A percentile compares a stretch with the other conserved stretches of the same genome.
Evolutionary conservation across 2,329 filamentous ascomycete species (phyloP).

Genomic region (Fusarium albidum): DNA sequence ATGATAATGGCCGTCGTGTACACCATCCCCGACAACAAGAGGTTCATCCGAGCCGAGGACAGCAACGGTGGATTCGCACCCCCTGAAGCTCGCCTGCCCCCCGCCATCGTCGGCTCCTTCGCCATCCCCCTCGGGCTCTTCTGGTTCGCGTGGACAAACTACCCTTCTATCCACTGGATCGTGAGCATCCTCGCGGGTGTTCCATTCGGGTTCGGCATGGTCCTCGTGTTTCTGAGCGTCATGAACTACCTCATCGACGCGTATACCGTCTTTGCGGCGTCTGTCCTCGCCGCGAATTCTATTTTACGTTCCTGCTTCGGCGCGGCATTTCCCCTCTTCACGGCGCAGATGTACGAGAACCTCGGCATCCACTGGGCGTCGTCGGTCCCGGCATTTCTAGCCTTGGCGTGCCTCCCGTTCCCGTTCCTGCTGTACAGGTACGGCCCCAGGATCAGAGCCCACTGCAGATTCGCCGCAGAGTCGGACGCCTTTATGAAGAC

Average conservation of each 20-base stretch:
- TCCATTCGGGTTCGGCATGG: conserved; percentile 59
- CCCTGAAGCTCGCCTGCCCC: background rate
- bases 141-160: conserved; percentile 67
- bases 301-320: too few relatives aligned
- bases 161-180: conserved; percentile 58
- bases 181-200: conserved; percentile 48
- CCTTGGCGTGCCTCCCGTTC: too few relatives aligned
- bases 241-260: conserved; percentile 7
- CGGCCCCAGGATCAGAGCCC: too few relatives aligned
- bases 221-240: conserved; percentile 45
- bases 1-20: background rate
- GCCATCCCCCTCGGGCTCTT: conserved; percentile 44
- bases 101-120: background rate
- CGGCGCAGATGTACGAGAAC: too few relatives aligned
- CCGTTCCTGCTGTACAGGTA: too few relatives aligned
- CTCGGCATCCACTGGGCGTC: too few relatives aligned
- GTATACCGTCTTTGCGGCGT: background rate
- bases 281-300: too few relatives aligned
- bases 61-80: background rate
- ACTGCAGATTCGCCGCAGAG: too few relatives aligned
- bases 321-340: too few relatives aligned
- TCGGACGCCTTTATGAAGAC: too few relatives aligned
- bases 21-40: conserved; percentile 1
- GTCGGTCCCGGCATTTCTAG: too few relatives aligned
- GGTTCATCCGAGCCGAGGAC: background rate